These are phyloP conservation scores for Sugiyamaella marilandica DNA, from an alignment of 805 yeast species.

Conservation along the genomic window DNA sequence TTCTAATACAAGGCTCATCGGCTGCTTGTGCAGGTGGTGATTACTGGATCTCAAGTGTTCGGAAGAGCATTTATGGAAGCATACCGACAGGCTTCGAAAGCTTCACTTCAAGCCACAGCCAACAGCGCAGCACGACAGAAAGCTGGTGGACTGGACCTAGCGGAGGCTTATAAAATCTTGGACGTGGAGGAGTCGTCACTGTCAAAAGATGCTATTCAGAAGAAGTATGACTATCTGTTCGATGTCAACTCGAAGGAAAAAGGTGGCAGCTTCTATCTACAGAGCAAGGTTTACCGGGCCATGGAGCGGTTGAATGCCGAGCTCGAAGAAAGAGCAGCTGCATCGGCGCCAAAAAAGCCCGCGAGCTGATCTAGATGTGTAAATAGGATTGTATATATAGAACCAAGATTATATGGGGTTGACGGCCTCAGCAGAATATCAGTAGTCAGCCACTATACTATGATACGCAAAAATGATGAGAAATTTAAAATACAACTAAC, in stretches of 20 bases:
- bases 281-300: slow-evolving; percentile 89
- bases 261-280: slow-evolving; percentile 93
- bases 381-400: not conserved
- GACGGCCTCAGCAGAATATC: too few species aligned
- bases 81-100: slow-evolving; percentile 89
- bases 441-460: too few species aligned
- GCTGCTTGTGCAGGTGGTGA: slow-evolving; percentile 77
- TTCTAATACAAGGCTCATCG: slow-evolving; percentile 66
- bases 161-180: slow-evolving; percentile 87
- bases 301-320: slow-evolving; percentile 86
- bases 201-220: slow-evolving; percentile 49
- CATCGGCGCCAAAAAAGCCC: not conserved
- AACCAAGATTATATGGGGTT: not conserved
- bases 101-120: slow-evolving; percentile 66
- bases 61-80: slow-evolving; percentile 97
- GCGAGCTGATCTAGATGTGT: not conserved
- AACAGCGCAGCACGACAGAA: slow-evolving; percentile 40
- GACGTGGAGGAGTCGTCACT: slow-evolving; percentile 60
- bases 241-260: slow-evolving; percentile 88
- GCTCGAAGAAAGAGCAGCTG: slow-evolving; percentile 37
- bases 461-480: not conserved
- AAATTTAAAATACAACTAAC: not conserved
- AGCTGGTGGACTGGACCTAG: slow-evolving; percentile 75
- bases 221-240: slow-evolving; percentile 76
- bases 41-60: slow-evolving; percentile 93